Conservation (phyloP, 1,284 basidiomycete species). For the Phlebopus sp. region DNA sequence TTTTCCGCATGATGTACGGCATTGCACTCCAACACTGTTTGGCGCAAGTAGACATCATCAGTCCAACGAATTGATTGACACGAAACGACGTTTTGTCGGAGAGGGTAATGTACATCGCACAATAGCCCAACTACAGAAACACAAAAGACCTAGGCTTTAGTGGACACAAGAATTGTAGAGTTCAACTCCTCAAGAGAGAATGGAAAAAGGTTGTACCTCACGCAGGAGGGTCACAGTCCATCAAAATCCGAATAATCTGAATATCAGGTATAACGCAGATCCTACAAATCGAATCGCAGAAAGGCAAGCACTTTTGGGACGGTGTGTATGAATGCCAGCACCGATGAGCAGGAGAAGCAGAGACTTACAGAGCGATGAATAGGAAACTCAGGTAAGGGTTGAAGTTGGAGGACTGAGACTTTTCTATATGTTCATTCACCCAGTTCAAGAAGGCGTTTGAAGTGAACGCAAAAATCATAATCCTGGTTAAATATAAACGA, state of each 20-base stretch:
- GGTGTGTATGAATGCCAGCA: slow-evolving; percentile 5
- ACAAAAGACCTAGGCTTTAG: no score
- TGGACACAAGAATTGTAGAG: not conserved
- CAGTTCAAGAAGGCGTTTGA: slow-evolving; percentile 70
- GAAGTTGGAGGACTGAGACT: slow-evolving; percentile 52
- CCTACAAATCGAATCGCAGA: slow-evolving; percentile 78
- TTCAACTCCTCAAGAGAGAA: slow-evolving; percentile 1
- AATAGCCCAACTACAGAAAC: no score
- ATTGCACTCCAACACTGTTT: no score
- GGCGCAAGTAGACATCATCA: no score
- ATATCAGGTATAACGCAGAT: slow-evolving; percentile 73
- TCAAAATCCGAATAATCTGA: slow-evolving; percentile 63
- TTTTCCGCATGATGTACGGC: no score
- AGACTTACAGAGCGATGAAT: slow-evolving; percentile 74
- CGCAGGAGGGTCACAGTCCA: not conserved
- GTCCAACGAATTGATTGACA: no score
- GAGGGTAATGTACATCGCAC: no score
- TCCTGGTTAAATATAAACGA: slow-evolving; percentile 35
- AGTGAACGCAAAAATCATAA: slow-evolving; percentile 82
- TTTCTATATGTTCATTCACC: slow-evolving; percentile 52
- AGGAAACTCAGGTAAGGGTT: slow-evolving; percentile 86
- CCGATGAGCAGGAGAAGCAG: not conserved
- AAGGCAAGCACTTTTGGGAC: slow-evolving; percentile 60
- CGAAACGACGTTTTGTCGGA: no score
- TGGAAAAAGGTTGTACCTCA: slow-evolving; percentile 9